These are phyloP conservation scores for Suillus spraguei DNA, from an alignment of 768 basidiomycete genomes.

Conservation along the genomic window DNA sequence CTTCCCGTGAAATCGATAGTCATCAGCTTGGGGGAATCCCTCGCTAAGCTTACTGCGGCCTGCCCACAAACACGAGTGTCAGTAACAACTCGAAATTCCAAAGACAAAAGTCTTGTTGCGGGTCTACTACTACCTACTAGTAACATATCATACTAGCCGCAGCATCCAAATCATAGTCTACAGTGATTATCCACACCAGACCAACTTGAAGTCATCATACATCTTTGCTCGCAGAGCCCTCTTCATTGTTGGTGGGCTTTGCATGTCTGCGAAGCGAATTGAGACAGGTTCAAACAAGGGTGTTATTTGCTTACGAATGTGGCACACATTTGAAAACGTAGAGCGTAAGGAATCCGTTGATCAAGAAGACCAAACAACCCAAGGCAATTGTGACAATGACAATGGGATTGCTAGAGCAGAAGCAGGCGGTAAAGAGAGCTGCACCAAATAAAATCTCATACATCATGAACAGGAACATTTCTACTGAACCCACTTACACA, in stretches of 20 bases:
- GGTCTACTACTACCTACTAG: no score
- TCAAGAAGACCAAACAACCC: not conserved
- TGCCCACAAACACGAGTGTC: no score
- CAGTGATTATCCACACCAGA: no score
- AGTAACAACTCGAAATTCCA: not conserved
- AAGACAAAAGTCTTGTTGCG: not conserved
- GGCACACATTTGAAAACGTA: not conserved
- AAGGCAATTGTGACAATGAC: not conserved
- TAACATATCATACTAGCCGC: no score
- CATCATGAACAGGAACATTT: not conserved
- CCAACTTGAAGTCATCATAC: no score
- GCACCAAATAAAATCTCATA: not conserved
- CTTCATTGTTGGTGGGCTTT: no score
- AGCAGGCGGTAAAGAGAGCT: slow-evolving; percentile 3
- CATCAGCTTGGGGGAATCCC: no score
- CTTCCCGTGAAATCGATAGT: no score
- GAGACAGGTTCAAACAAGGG: not conserved
- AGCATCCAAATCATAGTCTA: no score
- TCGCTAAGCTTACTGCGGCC: no score
- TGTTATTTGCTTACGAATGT: not conserved
- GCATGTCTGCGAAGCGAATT: not conserved
- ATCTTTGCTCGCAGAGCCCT: no score
- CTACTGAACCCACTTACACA: not conserved
- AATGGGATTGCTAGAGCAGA: not conserved
- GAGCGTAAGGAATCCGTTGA: not conserved